A percentile compares a stretch with the other conserved stretches of the same genome.
Conservation (phyloP, 78 protist genomes). For the Creolimax fragrantissima region DNA sequence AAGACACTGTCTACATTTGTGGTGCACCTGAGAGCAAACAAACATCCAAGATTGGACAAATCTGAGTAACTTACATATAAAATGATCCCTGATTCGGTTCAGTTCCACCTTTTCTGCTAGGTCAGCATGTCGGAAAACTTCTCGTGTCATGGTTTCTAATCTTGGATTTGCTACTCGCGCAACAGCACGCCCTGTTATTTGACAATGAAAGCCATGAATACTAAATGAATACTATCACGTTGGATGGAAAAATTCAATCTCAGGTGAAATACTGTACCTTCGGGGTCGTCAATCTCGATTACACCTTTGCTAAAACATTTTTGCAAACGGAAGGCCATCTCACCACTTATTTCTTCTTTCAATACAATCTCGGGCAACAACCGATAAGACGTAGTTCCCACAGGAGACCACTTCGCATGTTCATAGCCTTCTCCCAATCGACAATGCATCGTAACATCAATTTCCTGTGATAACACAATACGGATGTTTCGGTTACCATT, state of each 20-base stretch:
- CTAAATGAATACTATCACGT: not conserved
- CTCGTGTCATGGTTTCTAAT: conserved; percentile 79
- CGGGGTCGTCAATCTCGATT: conserved; percentile 78
- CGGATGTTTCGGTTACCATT: no score
- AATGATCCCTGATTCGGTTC: conserved; percentile 65
- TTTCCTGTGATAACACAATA: conserved; percentile 6
- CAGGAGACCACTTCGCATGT: conserved; percentile 95
- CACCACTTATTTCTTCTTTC: conserved; percentile 36
- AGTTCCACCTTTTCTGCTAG: conserved; percentile 40
- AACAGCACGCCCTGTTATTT: not conserved
- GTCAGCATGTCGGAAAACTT: conserved; percentile 68
- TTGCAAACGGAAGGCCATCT: conserved; percentile 44
- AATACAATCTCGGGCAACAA: conserved; percentile 68
- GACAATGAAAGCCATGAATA: no score
- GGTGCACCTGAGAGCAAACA: no score
- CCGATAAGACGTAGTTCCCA: conserved; percentile 85
- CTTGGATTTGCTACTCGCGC: conserved; percentile 36
- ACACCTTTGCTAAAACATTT: conserved; percentile 65
- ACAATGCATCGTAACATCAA: conserved; percentile 5
- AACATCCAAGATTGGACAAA: no score
- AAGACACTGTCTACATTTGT: no score
- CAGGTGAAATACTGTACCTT: not conserved
- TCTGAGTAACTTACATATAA: conserved; percentile 76
- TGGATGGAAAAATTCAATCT: not conserved
- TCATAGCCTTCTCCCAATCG: conserved; percentile 63